phyloP scores from a whole-genome alignment of 192 early-diverging fungal species.

The Jimgerdemannia lactiflua region DNA sequence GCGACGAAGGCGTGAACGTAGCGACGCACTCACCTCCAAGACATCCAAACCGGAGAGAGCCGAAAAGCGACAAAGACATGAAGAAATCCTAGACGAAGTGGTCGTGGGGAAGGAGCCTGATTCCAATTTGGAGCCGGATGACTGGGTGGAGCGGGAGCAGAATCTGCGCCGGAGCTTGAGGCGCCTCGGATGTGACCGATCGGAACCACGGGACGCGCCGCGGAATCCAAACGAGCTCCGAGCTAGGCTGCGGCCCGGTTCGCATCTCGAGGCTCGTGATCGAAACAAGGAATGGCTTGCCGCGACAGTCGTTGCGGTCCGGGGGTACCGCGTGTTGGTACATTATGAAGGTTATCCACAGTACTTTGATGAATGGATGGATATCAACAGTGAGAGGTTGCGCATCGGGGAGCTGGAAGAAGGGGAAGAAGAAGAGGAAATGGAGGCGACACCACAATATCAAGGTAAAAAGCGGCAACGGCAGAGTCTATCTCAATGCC shows the following conservation, averaged over 20 bases:
- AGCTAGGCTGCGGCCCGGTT: conserved; percentile 26
- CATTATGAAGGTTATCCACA: conserved; percentile 37
- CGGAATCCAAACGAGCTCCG: conserved; percentile 16
- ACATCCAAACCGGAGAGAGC: conserved; percentile 10
- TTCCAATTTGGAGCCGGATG: conserved; percentile 7
- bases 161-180: conserved; percentile 7
- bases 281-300: conserved; percentile 57
- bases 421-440: not conserved
- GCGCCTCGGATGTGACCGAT: not conserved
- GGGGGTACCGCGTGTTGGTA: conserved; percentile 51
- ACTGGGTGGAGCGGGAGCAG: conserved; percentile 5
- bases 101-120: conserved; percentile 4
- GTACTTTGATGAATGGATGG: conserved; percentile 28
- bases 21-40: conserved; percentile 18
- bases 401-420: not conserved
- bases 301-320: conserved; percentile 52
- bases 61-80: conserved; percentile 8
- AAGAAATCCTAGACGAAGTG: conserved; percentile 4
- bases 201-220: not conserved
- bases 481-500: not conserved
- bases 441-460: not conserved
- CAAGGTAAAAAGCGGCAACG: not conserved
- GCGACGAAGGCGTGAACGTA: conserved; percentile 8
- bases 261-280: conserved; percentile 52
- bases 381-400: conserved; percentile 25